phyloP scores from a whole-genome alignment of 441 rosid species.

The Caryocar brasiliense region DNA sequence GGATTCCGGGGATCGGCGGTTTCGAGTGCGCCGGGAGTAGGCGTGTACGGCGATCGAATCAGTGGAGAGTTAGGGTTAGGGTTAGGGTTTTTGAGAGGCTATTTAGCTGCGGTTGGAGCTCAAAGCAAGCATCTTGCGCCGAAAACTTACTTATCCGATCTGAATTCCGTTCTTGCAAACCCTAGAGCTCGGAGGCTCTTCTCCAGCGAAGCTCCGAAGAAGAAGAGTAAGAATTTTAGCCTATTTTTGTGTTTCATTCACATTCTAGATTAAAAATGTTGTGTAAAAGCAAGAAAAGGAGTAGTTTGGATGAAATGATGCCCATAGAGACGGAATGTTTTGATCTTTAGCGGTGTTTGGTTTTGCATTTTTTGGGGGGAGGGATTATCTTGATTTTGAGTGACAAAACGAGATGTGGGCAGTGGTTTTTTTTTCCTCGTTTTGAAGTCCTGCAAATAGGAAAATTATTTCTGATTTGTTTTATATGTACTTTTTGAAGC shows the following conservation, averaged over 20 bases:
- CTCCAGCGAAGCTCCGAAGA: slow-evolving; percentile 40
- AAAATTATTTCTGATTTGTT: background rate
- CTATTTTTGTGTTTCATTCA: background rate
- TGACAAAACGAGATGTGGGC: no score
- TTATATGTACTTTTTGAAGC: background rate
- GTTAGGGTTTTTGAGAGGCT: slow-evolving; percentile 48
- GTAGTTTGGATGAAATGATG: no score
- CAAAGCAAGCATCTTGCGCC: slow-evolving; percentile 18
- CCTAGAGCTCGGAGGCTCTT: slow-evolving; percentile 31
- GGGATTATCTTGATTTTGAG: no score
- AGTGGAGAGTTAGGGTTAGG: slow-evolving; percentile 29
- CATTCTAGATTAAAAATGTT: no score
- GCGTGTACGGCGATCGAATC: slow-evolving; percentile 6
- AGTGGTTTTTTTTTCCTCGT: no score
- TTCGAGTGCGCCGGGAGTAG: background rate
- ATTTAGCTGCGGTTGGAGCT: slow-evolving; percentile 43
- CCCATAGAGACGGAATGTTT: no score
- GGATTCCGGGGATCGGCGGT: slow-evolving; percentile 32
- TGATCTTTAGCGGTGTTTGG: background rate
- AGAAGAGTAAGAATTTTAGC: slow-evolving; percentile 31
- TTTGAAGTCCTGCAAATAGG: no score
- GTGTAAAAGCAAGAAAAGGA: no score
- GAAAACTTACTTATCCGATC: slow-evolving; percentile 22
- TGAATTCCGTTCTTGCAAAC: slow-evolving; percentile 32
- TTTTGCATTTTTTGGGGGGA: background rate